Evolutionary conservation across 257 asterid species (phyloP), one percentile per base, ranked within the genome.

Genomic region (Scutellaria galericulata): DNA sequence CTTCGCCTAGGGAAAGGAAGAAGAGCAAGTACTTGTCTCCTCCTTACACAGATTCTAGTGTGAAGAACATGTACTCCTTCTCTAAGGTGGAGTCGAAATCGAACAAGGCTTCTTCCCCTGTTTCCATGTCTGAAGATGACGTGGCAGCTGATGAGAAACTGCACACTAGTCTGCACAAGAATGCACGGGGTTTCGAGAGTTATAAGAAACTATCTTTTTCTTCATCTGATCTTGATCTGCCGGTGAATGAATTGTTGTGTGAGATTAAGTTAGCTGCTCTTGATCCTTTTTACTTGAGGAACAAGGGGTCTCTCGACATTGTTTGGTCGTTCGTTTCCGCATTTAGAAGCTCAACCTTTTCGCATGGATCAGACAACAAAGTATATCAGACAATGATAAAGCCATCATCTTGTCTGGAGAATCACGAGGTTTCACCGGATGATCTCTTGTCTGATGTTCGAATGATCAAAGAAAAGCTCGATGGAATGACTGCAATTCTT

Each of bases 11-110:
- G 90, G 95, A 84, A 73, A 88, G 97, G 81, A 94, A 84, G 87
- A 88, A 75, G 79, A 94, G 98, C 79, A 91, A 83, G 85, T 91
- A 86, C 81, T 75, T 94, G 1, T 89, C 93, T 67, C 88, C 91
- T 70, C 97, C 97, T 7, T 94, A 83, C 50, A 83, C 87, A 45
- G 68, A 57, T 78, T 82, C 72, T 4, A 31, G 0, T 9, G 60
- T 68, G 82, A 78, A 64, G 47, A 61, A 65, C 0, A 84, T 76
- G 51, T 68, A 51, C 57, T 66, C 79, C 9, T 76, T 66, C 78
- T 73, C 53, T 37, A 88, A 79, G 80, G 54, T 15, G 35, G 79
- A 70, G 6, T 13, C 77, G 0, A 82, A 69, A 53, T 41, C 86
- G 7, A 79, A 65, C 54, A 86, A 86, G 64, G 86, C 81, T 69